Percentiles rank a stretch among this genome's conserved stretches.
Conservation (phyloP, 108 stramenopile species). For the Skeletonema costatum region DNA sequence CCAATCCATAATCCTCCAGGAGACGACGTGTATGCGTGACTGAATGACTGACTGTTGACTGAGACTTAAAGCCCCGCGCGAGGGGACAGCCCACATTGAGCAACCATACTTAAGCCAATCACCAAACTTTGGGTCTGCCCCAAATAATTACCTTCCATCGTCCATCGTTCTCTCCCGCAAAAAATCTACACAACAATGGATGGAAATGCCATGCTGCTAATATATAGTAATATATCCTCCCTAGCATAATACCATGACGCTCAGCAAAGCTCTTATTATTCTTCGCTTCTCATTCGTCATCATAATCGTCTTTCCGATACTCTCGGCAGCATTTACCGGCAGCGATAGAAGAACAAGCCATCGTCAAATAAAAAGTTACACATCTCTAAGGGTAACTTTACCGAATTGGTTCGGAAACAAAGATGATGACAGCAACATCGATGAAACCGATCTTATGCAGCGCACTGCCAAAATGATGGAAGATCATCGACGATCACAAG, state of each 20-base stretch:
- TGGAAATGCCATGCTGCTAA: too few species aligned
- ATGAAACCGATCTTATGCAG: conserved; percentile 25
- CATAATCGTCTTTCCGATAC: not conserved
- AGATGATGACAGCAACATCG: not conserved
- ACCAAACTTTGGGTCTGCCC: too few species aligned
- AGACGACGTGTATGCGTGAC: too few species aligned
- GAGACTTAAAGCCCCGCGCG: too few species aligned
- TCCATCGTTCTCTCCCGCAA: too few species aligned
- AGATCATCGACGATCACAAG: conserved; percentile 42
- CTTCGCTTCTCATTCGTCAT: not conserved
- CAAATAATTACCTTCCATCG: too few species aligned
- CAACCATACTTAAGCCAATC: too few species aligned
- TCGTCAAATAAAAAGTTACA: not conserved
- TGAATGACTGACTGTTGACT: too few species aligned
- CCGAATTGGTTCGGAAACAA: not conserved
- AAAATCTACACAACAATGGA: too few species aligned
- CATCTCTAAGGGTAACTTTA: not conserved
- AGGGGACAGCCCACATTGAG: too few species aligned
- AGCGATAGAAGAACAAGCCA: not conserved
- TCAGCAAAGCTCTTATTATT: not conserved
- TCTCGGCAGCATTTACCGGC: not conserved
- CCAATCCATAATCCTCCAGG: too few species aligned
- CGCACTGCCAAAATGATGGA: conserved; percentile 52
- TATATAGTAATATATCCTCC: too few species aligned
- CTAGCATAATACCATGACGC: not conserved